Base-by-base conservation (phyloP, 2,329 filamentous ascomycete species). In the Hypoxylon rubiginosum region DNA sequence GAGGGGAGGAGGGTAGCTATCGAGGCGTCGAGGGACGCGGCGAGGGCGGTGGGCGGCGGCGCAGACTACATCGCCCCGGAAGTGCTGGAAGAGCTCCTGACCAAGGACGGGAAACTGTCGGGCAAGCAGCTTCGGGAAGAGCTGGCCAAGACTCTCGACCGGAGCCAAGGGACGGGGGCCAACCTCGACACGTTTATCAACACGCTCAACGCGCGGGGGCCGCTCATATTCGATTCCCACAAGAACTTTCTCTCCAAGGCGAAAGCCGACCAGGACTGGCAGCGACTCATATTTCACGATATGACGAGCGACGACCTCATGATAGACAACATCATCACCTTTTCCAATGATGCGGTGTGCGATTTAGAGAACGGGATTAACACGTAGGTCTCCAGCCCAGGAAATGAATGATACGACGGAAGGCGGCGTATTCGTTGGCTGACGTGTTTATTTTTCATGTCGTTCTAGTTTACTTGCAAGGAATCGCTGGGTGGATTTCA, bases 221-320 rank as follows among this genome's bases (percentile, higher is more conserved):
- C 61, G 0, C 6, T 34, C 0, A 53, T 62, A 15, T 28, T 15
- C 4, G 13, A 60, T 0, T 58, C 67, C 2, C 71, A 76, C 45
- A 28, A 39, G 3, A 62, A 36, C 7, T 73, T 72, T 51, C 28
- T 76, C 1, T 6, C 65, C 1, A 69, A 65, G n/a, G 58, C 68
- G 9, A 34, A 65, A 13, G 51, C 66, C 4, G 75, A 77, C 48
- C 71, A 76, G 36, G 70, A 76, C 26, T 76, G 64, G 9, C 75
- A 77, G 36, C 71, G 75, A 1, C 0, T 72, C 1, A 0, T 76
- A 0, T 66, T 76, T 9, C 3, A n/a, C 0, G 72, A 71, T n/a
- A 1, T 73, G 51, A 76, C 74, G 17, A 75, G 71, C 0, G 75
- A 77, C 45, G 75, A 77, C 50, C 43, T 76, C 10, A 59, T 75